Evolutionary conservation across 2,329 filamentous ascomycete species (phyloP).

Genomic region (Grosmannia clavigera): DNA sequence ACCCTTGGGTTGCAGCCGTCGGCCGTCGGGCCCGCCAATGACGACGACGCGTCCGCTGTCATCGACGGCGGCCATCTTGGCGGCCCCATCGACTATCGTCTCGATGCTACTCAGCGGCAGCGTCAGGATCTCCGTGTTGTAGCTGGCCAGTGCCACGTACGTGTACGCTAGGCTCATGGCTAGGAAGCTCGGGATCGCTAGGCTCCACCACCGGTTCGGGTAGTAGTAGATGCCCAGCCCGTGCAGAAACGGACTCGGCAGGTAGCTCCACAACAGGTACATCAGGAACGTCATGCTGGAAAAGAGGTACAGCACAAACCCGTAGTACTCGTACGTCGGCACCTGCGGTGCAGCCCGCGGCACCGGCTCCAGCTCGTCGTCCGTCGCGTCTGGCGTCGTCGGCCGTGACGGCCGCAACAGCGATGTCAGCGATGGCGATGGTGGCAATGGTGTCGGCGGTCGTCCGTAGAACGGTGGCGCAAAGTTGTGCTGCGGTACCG

Average conservation of each 20-base stretch:
- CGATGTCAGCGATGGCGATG: constrained; percentile 83
- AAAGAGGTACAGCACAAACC: constrained; percentile 91
- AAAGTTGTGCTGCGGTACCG: constrained; percentile 39
- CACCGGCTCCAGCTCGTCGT: constrained; percentile 68
- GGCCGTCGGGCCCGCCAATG: constrained; percentile 7
- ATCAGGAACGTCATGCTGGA: constrained; percentile 68
- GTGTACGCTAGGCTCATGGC: constrained; percentile 86
- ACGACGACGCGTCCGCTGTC: constrained; percentile 7
- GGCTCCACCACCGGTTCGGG: constrained; percentile 93
- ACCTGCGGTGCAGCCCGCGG: constrained; percentile 83
- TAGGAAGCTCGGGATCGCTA: constrained; percentile 81
- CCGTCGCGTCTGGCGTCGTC: constrained; percentile 83
- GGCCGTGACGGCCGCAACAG: constrained; percentile 83
- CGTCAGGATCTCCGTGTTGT: constrained; percentile 84
- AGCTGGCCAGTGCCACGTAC: constrained; percentile 80
- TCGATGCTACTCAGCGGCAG: constrained; percentile 68
- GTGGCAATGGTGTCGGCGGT: constrained; percentile 87
- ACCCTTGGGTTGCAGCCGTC: constrained; percentile 9
- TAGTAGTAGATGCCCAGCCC: constrained; percentile 94
- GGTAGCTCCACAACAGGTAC: constrained; percentile 72
- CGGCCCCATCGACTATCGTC: constrained; percentile 84
- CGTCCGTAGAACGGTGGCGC: constrained; percentile 91
- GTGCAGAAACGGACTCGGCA: constrained; percentile 83
- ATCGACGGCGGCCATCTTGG: constrained; percentile 68
- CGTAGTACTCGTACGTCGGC: constrained; percentile 99